phyloP scores from a whole-genome alignment of 192 early-diverging fungal species.

The Coemansia sp. region DNA sequence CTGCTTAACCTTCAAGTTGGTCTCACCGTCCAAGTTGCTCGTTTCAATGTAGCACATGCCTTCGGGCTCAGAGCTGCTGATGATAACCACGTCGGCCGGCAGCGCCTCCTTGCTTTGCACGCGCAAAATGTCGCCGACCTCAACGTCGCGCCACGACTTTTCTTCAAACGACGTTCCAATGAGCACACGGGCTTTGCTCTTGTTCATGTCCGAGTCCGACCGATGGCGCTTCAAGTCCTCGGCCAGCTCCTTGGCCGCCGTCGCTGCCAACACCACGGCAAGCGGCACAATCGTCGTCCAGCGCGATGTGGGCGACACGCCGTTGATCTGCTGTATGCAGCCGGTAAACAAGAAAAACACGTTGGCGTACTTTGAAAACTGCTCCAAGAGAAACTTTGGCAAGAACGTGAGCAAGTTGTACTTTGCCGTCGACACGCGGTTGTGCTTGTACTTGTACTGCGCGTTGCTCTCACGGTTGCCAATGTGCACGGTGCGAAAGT shows the following conservation, averaged over 20 bases:
- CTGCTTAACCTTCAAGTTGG: conserved; percentile 89
- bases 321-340: conserved; percentile 94
- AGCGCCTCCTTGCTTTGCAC: conserved; percentile 80
- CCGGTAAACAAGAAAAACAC: conserved; percentile 98
- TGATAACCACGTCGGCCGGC: conserved; percentile 88
- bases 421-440: conserved; percentile 92
- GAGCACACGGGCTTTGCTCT: conserved; percentile 61
- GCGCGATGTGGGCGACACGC: conserved; percentile 89
- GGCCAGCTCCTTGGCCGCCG: conserved; percentile 90
- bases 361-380: conserved; percentile 99
- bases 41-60: conserved; percentile 91
- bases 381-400: conserved; percentile 93
- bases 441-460: conserved; percentile 82
- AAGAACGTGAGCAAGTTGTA: conserved; percentile 93
- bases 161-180: conserved; percentile 66
- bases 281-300: conserved; percentile 85
- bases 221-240: conserved; percentile 85
- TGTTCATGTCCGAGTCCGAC: conserved; percentile 74
- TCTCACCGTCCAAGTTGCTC: conserved; percentile 97
- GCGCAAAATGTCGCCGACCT: conserved; percentile 86
- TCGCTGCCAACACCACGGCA: conserved; percentile 79
- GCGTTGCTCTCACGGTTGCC: conserved; percentile 80
- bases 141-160: conserved; percentile 79
- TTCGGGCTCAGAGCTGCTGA: conserved; percentile 80
- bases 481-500: conserved; percentile 81